Evolutionary conservation across 225 moss, liverwort and hornwort genomes (phyloP).

Genomic region (Physcomitrium patens): DNA sequence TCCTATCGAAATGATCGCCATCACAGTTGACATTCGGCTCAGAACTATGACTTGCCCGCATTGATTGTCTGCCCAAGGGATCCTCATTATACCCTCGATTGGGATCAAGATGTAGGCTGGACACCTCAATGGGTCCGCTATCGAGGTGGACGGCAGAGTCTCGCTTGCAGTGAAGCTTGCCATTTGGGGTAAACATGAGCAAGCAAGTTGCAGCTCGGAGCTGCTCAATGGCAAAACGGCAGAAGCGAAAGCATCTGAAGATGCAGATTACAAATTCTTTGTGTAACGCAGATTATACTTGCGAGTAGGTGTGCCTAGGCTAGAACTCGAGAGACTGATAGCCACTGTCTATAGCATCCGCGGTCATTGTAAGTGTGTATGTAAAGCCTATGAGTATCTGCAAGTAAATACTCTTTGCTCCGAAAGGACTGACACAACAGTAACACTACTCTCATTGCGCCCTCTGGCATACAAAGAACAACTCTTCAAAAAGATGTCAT

Average conservation of each 20-base stretch:
- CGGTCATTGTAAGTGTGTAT: neutral
- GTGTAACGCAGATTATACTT: constrained; percentile 30
- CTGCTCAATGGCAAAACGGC: constrained; percentile 36
- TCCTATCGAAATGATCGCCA: constrained; percentile 33
- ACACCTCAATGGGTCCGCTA: constrained; percentile 34
- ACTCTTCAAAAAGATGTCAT: constrained; percentile 3
- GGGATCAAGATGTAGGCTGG: constrained; percentile 36
- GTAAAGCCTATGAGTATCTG: constrained; percentile 3
- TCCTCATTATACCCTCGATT: constrained; percentile 38
- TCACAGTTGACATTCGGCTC: constrained; percentile 23
- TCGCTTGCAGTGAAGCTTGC: constrained; percentile 47
- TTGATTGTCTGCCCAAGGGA: constrained; percentile 27
- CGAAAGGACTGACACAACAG: neutral
- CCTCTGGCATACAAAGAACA: neutral
- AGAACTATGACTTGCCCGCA: constrained; percentile 17
- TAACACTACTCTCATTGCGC: neutral
- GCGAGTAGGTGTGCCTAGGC: constrained; percentile 10
- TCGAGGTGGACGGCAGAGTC: constrained; percentile 7
- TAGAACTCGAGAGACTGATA: constrained; percentile 10
- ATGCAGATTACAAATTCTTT: constrained; percentile 37
- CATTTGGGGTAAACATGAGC: constrained; percentile 68
- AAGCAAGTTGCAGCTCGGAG: constrained; percentile 43
- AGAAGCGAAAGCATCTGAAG: constrained; percentile 36
- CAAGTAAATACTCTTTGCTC: constrained; percentile 5
- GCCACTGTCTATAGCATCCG: constrained; percentile 5